These are phyloP conservation scores for Coelomomyces lativittatus DNA, from an alignment of 371 early-diverging fungal species.

Conservation along the genomic window DNA sequence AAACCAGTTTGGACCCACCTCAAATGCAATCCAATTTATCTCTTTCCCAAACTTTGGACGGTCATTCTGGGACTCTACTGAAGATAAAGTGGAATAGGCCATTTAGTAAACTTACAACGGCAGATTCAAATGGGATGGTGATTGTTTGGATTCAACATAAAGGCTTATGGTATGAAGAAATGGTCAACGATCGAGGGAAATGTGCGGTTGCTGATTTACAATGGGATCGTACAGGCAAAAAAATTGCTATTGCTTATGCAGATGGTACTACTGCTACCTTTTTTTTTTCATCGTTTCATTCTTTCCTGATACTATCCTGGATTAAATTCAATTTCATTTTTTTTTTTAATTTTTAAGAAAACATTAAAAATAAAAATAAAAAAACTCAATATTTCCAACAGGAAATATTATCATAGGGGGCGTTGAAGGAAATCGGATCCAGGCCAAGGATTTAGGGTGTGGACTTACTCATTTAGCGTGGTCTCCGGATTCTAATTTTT, in stretches of 20 bases:
- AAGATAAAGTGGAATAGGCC: constrained; percentile 19
- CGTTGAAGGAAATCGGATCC: constrained; percentile 31
- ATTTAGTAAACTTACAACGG: constrained; percentile 26
- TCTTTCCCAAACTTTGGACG: not conserved
- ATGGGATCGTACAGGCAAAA: constrained; percentile 26
- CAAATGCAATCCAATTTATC: not conserved
- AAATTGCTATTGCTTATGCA: constrained; percentile 31
- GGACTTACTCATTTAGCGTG: constrained; percentile 19
- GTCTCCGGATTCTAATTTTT: constrained; percentile 27
- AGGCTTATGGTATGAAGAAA: constrained; percentile 35
- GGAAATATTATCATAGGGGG: constrained; percentile 43
- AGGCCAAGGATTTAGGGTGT: constrained; percentile 29
- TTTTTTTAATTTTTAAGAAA: not conserved
- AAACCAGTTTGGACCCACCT: not conserved
- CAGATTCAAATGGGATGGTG: constrained; percentile 30
- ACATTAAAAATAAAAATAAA: too few species aligned
- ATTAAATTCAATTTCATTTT: not conserved
- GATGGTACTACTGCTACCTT: constrained; percentile 12
- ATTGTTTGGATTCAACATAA: constrained; percentile 42
- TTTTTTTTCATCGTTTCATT: not conserved
- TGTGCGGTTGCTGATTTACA: constrained; percentile 25
- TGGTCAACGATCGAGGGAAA: constrained; percentile 38
- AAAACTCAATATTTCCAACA: not conserved
- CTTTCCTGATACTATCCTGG: not conserved
- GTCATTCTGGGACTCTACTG: not conserved